Percentiles rank a stretch among this genome's conserved stretches.
Evolutionary conservation across 495 filamentous ascomycete genomes (phyloP).

Genomic region (Penicillium longicatenatum): DNA sequence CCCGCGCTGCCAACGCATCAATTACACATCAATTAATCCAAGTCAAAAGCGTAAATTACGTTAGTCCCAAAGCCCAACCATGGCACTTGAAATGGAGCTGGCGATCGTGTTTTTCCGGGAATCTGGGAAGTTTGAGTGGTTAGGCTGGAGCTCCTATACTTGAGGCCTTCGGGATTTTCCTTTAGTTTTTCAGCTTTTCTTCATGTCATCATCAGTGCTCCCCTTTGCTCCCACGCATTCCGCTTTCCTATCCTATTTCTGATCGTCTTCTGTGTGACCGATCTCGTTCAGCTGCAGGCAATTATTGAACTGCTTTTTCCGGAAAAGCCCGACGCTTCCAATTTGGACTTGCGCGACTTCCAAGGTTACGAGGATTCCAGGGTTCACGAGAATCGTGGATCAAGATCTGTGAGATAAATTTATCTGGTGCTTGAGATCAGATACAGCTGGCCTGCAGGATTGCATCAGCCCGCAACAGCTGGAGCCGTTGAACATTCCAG

Average conservation of each 20-base stretch:
- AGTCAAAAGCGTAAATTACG: background rate
- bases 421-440: background rate
- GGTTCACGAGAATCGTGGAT: background rate
- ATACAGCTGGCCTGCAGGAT: background rate
- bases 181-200: too few species aligned
- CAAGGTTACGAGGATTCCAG: too few species aligned
- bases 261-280: background rate
- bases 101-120: constrained; percentile 6
- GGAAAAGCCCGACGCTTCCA: background rate
- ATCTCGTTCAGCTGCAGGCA: background rate
- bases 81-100: constrained; percentile 18
- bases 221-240: too few species aligned
- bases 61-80: constrained; percentile 19
- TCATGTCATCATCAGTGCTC: too few species aligned
- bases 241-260: too few species aligned
- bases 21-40: background rate
- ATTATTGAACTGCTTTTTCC: background rate
- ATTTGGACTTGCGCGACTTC: constrained; percentile 6
- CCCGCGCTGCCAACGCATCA: constrained; percentile 26
- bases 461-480: background rate
- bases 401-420: background rate
- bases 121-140: constrained; percentile 2
- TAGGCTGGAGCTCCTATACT: background rate
- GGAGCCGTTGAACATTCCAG: constrained; percentile 11
- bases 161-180: background rate